Conservation (phyloP, 106 monocot genomes). For the Dioscorea alata region DNA sequence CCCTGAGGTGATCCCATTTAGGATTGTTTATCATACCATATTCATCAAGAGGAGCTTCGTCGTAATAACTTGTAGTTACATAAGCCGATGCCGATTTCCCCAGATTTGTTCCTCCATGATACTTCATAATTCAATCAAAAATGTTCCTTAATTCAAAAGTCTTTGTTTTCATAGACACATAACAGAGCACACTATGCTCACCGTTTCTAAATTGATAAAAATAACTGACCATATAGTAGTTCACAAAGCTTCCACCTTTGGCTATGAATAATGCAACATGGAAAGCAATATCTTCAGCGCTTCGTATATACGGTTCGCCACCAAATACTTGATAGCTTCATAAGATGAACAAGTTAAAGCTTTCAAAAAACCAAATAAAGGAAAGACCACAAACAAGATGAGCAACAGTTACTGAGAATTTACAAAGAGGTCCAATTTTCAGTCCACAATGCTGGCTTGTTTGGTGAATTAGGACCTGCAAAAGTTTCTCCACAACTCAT, state of each 20-base stretch:
- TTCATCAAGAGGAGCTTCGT: slow-evolving; percentile 95
- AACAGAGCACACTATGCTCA: not conserved
- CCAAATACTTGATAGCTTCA: slow-evolving; percentile 68
- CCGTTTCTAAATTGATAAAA: not conserved
- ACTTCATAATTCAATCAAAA: slow-evolving; percentile 33
- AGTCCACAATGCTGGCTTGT: slow-evolving; percentile 85
- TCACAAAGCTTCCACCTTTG: slow-evolving; percentile 85
- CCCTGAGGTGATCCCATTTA: slow-evolving; percentile 82
- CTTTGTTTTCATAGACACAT: too few relatives aligned
- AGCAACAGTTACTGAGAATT: slow-evolving; percentile 1
- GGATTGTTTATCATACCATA: slow-evolving; percentile 56
- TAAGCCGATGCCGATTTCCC: slow-evolving; percentile 62
- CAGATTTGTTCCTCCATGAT: slow-evolving; percentile 97
- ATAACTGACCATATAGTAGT: slow-evolving; percentile 86
- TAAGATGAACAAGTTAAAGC: slow-evolving; percentile 3
- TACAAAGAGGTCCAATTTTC: slow-evolving; percentile 91
- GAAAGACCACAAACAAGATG: not conserved
- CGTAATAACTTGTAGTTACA: slow-evolving; percentile 73
- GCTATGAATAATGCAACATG: slow-evolving; percentile 59
- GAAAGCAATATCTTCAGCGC: slow-evolving; percentile 81
- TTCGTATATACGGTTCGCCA: slow-evolving; percentile 41
- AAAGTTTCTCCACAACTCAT: slow-evolving; percentile 79
- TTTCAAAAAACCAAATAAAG: not conserved
- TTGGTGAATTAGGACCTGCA: slow-evolving; percentile 77
- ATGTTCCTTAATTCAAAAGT: too few relatives aligned